A percentile compares a stretch with the other conserved stretches of the same genome.
phyloP scores from a whole-genome alignment of 352 stramenopile genomes.

The Pelagophyceae sp. region DNA sequence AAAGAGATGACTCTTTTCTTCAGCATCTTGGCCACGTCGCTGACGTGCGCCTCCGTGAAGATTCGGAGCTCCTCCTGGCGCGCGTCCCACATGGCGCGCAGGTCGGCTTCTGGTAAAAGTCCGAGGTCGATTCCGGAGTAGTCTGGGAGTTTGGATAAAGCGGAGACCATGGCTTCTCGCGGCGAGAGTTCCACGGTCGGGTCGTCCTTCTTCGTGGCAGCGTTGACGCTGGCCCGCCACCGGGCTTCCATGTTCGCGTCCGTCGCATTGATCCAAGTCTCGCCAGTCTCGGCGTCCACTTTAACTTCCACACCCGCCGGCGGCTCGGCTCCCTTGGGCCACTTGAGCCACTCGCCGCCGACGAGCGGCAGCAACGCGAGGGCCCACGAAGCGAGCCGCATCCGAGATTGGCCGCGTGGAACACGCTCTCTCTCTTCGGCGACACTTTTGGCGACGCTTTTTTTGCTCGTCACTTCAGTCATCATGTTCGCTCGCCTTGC shows the following conservation, averaged over 20 bases:
- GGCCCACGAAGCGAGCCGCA: background rate
- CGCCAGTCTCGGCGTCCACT: background rate
- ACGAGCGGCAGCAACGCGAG: background rate
- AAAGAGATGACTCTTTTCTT: background rate
- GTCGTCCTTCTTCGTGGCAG: background rate
- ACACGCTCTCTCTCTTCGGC: no score
- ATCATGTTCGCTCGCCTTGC: no score
- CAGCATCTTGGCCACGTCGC: background rate
- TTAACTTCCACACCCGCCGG: background rate
- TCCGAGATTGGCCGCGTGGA: no score
- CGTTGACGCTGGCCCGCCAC: background rate
- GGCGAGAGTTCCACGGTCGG: background rate
- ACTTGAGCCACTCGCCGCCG: constrained; percentile 4
- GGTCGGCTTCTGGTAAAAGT: background rate
- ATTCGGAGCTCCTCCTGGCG: background rate
- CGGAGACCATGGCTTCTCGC: background rate
- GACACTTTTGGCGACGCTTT: no score
- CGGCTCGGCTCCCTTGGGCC: background rate
- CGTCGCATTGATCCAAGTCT: background rate
- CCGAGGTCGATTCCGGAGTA: background rate
- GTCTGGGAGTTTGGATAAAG: background rate
- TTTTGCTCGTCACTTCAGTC: no score
- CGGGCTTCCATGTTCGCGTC: background rate
- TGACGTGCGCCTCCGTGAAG: background rate
- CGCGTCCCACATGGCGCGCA: constrained; percentile 3